phyloP scores from a whole-genome alignment of 805 yeast species.

The Metschnikowia cerradonensis region DNA sequence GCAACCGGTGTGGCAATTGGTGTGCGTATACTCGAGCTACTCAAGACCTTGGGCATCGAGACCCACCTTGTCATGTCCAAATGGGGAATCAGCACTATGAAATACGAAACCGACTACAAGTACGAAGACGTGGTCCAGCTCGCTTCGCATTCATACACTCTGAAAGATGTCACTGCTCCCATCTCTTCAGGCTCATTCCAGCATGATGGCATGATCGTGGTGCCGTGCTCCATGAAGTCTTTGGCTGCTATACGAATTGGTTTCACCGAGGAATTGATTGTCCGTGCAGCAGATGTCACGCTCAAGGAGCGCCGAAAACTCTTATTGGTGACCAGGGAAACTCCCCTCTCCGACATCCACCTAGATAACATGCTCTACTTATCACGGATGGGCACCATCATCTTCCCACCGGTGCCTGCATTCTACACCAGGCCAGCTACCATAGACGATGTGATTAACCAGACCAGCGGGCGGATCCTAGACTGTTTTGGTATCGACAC shows the following conservation, averaged over 20 bases:
- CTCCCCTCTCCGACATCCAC: conserved; percentile 25
- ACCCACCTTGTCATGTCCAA: conserved; percentile 24
- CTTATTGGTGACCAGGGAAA: conserved; percentile 23
- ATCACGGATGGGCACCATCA: conserved; percentile 18
- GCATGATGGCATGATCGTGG: conserved; percentile 28
- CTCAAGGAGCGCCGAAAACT: conserved; percentile 22
- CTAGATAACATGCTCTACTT: conserved; percentile 23
- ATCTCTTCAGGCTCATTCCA: conserved; percentile 25
- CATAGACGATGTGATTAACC: conserved; percentile 23
- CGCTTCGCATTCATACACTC: conserved; percentile 17
- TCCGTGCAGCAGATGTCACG: conserved; percentile 26
- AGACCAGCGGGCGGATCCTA: conserved; percentile 21
- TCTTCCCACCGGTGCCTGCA: conserved; percentile 27
- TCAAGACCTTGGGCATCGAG: conserved; percentile 17
- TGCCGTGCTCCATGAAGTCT: conserved; percentile 27
- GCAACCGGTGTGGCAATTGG: conserved; percentile 25
- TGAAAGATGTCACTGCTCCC: conserved; percentile 24
- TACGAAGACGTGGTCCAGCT: conserved; percentile 15
- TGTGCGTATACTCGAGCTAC: conserved; percentile 18
- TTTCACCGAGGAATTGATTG: conserved; percentile 23
- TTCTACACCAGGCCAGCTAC: conserved; percentile 19
- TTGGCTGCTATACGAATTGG: conserved; percentile 25
- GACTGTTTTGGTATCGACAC: conserved; percentile 23
- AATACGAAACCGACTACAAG: conserved; percentile 22
- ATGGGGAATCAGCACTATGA: conserved; percentile 27